Conservation (phyloP, 208 protist species). For the Leishmania martiniquensis region DNA sequence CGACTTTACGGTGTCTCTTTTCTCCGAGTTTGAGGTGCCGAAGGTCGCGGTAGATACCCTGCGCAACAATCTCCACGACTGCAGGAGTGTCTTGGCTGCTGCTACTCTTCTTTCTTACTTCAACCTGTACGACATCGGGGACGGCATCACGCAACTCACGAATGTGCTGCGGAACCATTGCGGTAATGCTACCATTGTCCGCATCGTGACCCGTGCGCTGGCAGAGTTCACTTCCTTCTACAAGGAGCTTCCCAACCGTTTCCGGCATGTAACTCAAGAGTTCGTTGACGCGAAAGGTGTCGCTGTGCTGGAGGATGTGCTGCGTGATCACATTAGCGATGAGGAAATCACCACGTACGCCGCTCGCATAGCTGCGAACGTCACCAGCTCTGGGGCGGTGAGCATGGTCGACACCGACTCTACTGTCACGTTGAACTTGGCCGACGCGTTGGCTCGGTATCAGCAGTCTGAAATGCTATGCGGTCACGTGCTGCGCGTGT, state of each 20-base stretch:
- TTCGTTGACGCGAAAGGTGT: constrained; percentile 80
- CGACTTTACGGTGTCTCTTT: constrained; percentile 85
- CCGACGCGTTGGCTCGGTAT: constrained; percentile 66
- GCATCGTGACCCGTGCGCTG: constrained; percentile 58
- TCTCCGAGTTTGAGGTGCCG: constrained; percentile 84
- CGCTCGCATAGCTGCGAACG: constrained; percentile 75
- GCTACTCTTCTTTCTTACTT: constrained; percentile 82
- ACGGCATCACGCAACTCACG: constrained; percentile 82
- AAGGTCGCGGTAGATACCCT: constrained; percentile 70
- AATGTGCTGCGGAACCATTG: constrained; percentile 58
- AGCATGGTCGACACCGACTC: constrained; percentile 60
- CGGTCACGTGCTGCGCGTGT: constrained; percentile 77
- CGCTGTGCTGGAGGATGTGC: constrained; percentile 59
- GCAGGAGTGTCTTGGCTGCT: constrained; percentile 57
- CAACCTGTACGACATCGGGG: constrained; percentile 84
- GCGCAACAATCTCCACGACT: constrained; percentile 54
- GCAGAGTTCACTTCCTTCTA: constrained; percentile 91
- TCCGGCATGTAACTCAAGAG: constrained; percentile 58
- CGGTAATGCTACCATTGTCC: constrained; percentile 51
- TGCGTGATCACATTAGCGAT: constrained; percentile 68
- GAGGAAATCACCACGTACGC: constrained; percentile 77
- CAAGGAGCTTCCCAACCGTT: constrained; percentile 77
- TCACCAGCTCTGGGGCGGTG: constrained; percentile 66
- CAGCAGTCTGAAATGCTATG: constrained; percentile 70
- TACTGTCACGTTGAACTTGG: constrained; percentile 63